phyloP scores from a whole-genome alignment of 2,329 filamentous ascomycete species.

The Rasamsonia emersonii region DNA sequence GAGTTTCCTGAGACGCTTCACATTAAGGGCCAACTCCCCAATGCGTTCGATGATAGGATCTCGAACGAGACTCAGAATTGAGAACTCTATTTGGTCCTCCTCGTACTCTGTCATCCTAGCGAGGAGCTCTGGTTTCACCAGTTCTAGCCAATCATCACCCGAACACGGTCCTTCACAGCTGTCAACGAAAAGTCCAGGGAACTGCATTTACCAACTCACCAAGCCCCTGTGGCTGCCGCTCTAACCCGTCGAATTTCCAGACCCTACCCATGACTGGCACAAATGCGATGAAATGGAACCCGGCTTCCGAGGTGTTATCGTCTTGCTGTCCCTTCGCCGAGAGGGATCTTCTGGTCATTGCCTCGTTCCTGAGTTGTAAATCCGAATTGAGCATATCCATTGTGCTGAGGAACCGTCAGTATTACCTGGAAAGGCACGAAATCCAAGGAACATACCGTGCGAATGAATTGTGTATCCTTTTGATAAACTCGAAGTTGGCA shows the following conservation, averaged over 20 bases:
- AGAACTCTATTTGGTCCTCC: conserved; percentile 62
- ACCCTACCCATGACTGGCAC: conserved; percentile 65
- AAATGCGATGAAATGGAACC: conserved; percentile 85
- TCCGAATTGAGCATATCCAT: conserved; percentile 70
- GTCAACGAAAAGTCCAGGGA: conserved; percentile 10
- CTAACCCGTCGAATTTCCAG: conserved; percentile 84
- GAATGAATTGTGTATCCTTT: conserved; percentile 80
- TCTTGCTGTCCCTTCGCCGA: conserved; percentile 32
- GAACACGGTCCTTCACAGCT: conserved; percentile 29
- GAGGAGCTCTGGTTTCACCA: conserved; percentile 57
- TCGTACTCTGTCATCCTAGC: conserved; percentile 59
- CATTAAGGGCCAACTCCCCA: conserved; percentile 35
- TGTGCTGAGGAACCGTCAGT: conserved; percentile 39
- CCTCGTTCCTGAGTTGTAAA: conserved; percentile 47
- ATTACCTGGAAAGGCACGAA: background rate
- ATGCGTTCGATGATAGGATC: conserved; percentile 50
- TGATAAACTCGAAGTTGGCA: conserved; percentile 65
- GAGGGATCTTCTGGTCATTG: conserved; percentile 29
- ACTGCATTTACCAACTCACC: conserved; percentile 28
- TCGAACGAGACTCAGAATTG: conserved; percentile 63
- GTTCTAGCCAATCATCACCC: conserved; percentile 55
- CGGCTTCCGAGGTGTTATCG: conserved; percentile 48
- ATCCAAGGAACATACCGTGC: conserved; percentile 46
- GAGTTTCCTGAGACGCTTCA: conserved; percentile 35
- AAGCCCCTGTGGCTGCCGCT: conserved; percentile 59